Conservation (phyloP, 2,329 filamentous ascomycete species). For the Fusarium proliferatum region DNA sequence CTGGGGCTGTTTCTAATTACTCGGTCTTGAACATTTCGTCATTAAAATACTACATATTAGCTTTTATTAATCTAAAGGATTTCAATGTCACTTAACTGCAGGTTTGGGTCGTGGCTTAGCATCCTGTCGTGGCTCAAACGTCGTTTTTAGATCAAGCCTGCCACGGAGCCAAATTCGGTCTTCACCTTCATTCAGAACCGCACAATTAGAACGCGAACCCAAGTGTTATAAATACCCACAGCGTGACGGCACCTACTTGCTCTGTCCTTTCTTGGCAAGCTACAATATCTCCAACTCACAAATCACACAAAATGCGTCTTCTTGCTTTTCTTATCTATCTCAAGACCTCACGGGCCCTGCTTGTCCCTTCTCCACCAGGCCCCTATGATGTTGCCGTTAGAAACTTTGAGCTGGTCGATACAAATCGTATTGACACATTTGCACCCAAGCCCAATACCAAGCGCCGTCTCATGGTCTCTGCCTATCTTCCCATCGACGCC, state of each 20-base stretch:
- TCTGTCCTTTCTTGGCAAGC: not conserved
- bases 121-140: rapidly evolving
- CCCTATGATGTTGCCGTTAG: not conserved
- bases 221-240: too few relatives aligned
- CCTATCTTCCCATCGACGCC: slow-evolving; percentile 23
- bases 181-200: too few relatives aligned
- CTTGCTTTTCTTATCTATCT: not conserved
- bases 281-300: rapidly evolving
- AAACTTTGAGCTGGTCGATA: slow-evolving; percentile 12
- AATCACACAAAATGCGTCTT: not conserved
- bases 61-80: rapidly evolving
- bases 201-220: too few relatives aligned
- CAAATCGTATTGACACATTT: slow-evolving; percentile 12
- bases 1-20: rapidly evolving
- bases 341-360: not conserved
- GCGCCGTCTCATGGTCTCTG: slow-evolving; percentile 19
- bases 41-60: rapidly evolving
- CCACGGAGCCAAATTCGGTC: rapidly evolving
- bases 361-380: slow-evolving; percentile 11
- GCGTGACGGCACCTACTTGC: too few relatives aligned
- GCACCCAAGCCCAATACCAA: slow-evolving; percentile 1
- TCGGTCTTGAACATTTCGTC: not conserved
- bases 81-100: rapidly evolving
- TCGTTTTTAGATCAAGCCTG: too few relatives aligned
- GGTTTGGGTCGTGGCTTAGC: not conserved